Base-by-base conservation (phyloP, 805 yeast genomes). In the Myxozyma nipponensis region DNA sequence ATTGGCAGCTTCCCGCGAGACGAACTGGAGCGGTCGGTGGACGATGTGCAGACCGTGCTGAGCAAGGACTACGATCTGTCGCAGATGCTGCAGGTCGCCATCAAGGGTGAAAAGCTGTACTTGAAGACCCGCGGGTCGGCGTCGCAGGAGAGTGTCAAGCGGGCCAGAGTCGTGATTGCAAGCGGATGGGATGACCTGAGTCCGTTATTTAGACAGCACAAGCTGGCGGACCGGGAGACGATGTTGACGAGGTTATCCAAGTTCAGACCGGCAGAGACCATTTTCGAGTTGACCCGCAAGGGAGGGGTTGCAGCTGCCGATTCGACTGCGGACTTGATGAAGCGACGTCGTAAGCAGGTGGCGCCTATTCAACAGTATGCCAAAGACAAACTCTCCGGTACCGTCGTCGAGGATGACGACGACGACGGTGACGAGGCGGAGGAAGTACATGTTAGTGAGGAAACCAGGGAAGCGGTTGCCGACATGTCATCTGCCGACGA, bases 311-410 rank as follows among this genome's bases (percentile, higher is more conserved):
- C 74, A 44, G 86, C 82, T 58, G 32, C 13, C 13, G 83, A 83
- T 57, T 77, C 82, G 44, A 74, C 88, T 64, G 83, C 86, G 36
- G 83, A 83, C 47, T 74, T 93, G 64, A 93, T 93, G 98, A 77
- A 82, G 56, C 80, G 81, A 53, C 76, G 98, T 73, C 77, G 99
- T 66, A 76, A 75, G 52, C 96, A 90, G 66, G 75, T 91, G 49
- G 96, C 95, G 0, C 95, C 95, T 9, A 80, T 90, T 45, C 96
- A 90, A 67, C 74, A 82, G 59, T 78, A 83, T 59, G 89, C 95
- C 0, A 74, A 72, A 54, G 95, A 89, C 65, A 76, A 83, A 18
- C 61, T 74, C 75, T 61, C 19, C 4, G n/a, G 9, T 4, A 18
- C 41, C n/a, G 35, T 41, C 5, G 23, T 4, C 2, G n/a, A 3